A percentile compares a stretch with the other conserved stretches of the same genome.
Evolutionary conservation across 805 yeast species (phyloP).

Genomic region (Candida piceae): DNA sequence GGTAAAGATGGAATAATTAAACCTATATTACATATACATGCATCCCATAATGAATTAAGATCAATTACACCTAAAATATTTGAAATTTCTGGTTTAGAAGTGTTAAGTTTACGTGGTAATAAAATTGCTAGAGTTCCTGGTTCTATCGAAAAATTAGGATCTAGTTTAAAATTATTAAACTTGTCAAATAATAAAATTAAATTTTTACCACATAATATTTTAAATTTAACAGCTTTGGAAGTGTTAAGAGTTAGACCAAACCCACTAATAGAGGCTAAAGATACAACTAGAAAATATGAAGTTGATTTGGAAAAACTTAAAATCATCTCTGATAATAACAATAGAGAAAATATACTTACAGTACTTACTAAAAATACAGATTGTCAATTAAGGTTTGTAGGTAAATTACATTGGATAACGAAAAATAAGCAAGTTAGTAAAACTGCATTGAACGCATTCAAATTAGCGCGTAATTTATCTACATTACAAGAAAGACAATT

Average conservation of each 20-base stretch:
- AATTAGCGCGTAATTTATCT: slow-evolving; percentile 26
- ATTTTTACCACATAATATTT: slow-evolving; percentile 48
- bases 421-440: slow-evolving; percentile 20
- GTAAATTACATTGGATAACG: slow-evolving; percentile 27
- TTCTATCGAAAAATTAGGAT: slow-evolving; percentile 33
- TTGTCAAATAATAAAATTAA: slow-evolving; percentile 46
- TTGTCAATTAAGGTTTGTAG: slow-evolving; percentile 19
- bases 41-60: slow-evolving; percentile 44
- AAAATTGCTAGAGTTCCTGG: slow-evolving; percentile 43
- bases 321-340: too few relatives aligned
- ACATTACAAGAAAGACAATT: slow-evolving; percentile 27
- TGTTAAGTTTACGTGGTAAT: slow-evolving; percentile 48
- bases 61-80: slow-evolving; percentile 47
- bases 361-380: too few relatives aligned
- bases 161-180: slow-evolving; percentile 45
- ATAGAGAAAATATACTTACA: too few relatives aligned
- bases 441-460: slow-evolving; percentile 18
- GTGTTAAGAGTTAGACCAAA: slow-evolving; percentile 55
- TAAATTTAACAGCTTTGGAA: slow-evolving; percentile 38
- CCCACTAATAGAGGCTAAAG: slow-evolving; percentile 31
- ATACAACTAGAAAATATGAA: slow-evolving; percentile 7
- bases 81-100: slow-evolving; percentile 44
- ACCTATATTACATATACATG: slow-evolving; percentile 42
- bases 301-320: slow-evolving; percentile 26
- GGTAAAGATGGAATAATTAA: slow-evolving; percentile 29